Evolutionary conservation across 306 rosid species (phyloP), one percentile per base, ranked within the genome.

Genomic region (Fragaria nilgerrensis): DNA sequence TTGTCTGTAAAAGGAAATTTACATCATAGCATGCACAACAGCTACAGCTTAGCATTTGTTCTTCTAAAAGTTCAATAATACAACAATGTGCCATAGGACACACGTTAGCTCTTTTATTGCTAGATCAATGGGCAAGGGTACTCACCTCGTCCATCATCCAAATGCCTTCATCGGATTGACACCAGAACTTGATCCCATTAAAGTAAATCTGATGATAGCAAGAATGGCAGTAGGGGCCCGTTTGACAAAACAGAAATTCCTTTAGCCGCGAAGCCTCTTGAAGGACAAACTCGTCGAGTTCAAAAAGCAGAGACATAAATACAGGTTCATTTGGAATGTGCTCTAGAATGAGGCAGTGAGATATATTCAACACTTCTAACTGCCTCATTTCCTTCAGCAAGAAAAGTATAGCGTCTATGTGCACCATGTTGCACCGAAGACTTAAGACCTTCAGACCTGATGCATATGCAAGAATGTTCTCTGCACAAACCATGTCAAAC

Each of bases 401-500:
- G 19, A 0, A 3, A 0, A 10, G 5, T 27, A 84, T 34, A 50
- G 73, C 89, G 2, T 55, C 76, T 75, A 20, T 7, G 75, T 58
- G 55, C 15, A 78, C 76, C 20, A 23, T 4, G 5, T 62, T 7
- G 34, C 4, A 44, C 23, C 75, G 62, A 25, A 82, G 61, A 61
- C 80, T 86, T 61, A 80, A 47, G 17, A 5, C 6, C 76, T 64
- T 82, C 0, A 88, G 79, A 0, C 71, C 61, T 5, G 82, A 83
- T 7, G 62, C 22, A 55, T 52, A 27, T 0, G 36, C 9, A 25
- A 47, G 17, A 7, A 85, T 23, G 48, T 72, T 68, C 4, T 55
- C 0, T 1, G 81, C 88, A 1, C 37, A 69, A 5, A 34, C 8
- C 17, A 34, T 0, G n/a, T 36, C 66, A 13, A 84, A 76, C 15